Percentiles rank a stretch among this genome's conserved stretches.
phyloP scores from a whole-genome alignment of 495 filamentous ascomycete genomes.

The Daldinia concentrica region DNA sequence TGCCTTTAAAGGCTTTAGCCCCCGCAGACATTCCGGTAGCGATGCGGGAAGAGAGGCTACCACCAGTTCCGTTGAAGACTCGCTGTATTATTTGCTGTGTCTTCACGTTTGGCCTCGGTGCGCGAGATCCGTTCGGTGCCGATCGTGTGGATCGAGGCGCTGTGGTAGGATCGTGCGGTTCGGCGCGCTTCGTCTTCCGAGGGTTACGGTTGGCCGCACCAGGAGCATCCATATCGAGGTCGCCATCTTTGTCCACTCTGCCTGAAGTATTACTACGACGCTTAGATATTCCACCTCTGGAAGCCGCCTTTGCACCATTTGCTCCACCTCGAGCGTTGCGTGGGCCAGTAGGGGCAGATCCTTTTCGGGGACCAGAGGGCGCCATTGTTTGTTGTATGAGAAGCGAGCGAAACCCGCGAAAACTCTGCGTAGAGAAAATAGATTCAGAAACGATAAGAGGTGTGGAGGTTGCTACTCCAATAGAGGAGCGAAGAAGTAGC shows the following conservation, averaged over 20 bases:
- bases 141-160: constrained; percentile 28
- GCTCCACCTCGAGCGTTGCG: constrained; percentile 35
- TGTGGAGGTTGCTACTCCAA: neutral
- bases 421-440: neutral
- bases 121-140: constrained; percentile 43
- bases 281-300: constrained; percentile 78
- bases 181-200: constrained; percentile 38
- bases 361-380: constrained; percentile 46
- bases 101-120: constrained; percentile 46
- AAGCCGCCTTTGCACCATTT: constrained; percentile 28
- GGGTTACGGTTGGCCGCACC: constrained; percentile 48
- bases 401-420: neutral
- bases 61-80: constrained; percentile 48
- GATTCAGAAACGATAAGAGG: neutral
- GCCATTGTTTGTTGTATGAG: constrained; percentile 47
- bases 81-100: constrained; percentile 47
- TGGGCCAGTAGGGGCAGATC: constrained; percentile 46
- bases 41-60: constrained; percentile 32
- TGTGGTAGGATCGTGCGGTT: constrained; percentile 29
- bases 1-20: constrained; percentile 20
- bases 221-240: constrained; percentile 77
- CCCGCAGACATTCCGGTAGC: constrained; percentile 33
- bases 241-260: constrained; percentile 79
- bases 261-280: constrained; percentile 56
- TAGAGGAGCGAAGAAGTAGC: neutral